Percentiles rank a stretch among this genome's conserved stretches.
These are phyloP conservation scores for Eucommia ulmoides DNA, from an alignment of 257 asterid species.

Conservation along the genomic window DNA sequence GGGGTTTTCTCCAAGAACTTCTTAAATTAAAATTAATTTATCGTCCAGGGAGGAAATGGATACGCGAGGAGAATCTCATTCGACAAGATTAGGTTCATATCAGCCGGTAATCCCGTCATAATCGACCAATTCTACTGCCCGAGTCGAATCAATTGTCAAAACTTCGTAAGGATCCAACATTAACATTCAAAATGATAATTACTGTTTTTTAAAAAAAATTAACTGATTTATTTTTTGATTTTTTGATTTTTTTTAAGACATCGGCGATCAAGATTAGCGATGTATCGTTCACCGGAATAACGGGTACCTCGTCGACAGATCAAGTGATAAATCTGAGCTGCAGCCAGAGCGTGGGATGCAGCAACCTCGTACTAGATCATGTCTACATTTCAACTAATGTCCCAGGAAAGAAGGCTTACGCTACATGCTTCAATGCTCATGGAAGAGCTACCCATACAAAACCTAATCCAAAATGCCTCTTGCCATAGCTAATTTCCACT, in stretches of 20 bases:
- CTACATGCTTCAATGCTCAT: slow-evolving; percentile 43
- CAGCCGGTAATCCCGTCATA: slow-evolving; percentile 42
- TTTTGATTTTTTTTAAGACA: slow-evolving; percentile 19
- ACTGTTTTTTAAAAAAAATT: no score
- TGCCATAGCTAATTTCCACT: slow-evolving; percentile 15
- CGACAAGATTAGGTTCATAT: slow-evolving; percentile 32
- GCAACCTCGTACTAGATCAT: slow-evolving; percentile 21
- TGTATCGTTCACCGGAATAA: slow-evolving; percentile 29
- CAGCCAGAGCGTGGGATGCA: slow-evolving; percentile 33
- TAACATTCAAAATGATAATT: no score
- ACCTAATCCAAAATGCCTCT: slow-evolving; percentile 34
- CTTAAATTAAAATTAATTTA: no score
- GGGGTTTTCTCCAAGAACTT: no score
- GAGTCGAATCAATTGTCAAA: slow-evolving; percentile 35
- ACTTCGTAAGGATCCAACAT: slow-evolving; percentile 19
- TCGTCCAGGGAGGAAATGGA: slow-evolving; percentile 51
- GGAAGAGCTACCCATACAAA: slow-evolving; percentile 37
- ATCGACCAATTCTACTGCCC: slow-evolving; percentile 63
- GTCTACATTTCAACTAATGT: slow-evolving; percentile 28
- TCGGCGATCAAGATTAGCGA: slow-evolving; percentile 40
- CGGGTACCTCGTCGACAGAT: slow-evolving; percentile 41
- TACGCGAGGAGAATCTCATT: slow-evolving; percentile 46
- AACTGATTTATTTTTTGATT: background rate
- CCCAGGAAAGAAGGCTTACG: slow-evolving; percentile 23
- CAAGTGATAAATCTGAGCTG: slow-evolving; percentile 37